Conservation (phyloP, 1,284 basidiomycete species). For the Boletus smithii region DNA sequence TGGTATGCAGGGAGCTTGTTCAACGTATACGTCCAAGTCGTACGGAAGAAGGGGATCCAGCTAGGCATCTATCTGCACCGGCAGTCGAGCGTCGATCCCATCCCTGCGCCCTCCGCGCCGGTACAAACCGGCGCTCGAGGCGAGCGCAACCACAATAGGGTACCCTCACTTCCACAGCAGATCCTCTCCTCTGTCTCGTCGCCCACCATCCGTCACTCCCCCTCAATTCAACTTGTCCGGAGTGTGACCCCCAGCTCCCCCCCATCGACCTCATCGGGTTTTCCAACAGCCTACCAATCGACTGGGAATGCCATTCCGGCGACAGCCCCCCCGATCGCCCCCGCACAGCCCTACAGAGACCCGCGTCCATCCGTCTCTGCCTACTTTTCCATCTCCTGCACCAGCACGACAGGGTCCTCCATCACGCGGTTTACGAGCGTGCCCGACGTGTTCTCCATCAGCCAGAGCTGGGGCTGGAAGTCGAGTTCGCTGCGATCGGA, state of each 20-base stretch:
- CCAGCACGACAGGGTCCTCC: constrained; percentile 76
- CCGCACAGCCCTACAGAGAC: constrained; percentile 70
- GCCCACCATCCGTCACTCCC: constrained; percentile 40
- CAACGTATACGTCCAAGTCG: constrained; percentile 87
- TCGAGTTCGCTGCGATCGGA: constrained; percentile 61
- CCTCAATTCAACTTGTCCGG: constrained; percentile 43
- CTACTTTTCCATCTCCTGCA: constrained; percentile 84
- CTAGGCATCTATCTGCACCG: constrained; percentile 90
- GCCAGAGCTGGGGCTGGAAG: constrained; percentile 83
- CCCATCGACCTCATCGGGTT: constrained; percentile 18
- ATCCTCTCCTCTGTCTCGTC: constrained; percentile 21
- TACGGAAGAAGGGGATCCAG: constrained; percentile 71
- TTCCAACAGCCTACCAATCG: constrained; percentile 27
- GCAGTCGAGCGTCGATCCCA: constrained; percentile 71
- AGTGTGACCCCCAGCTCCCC: constrained; percentile 39
- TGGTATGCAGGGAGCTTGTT: constrained; percentile 80
- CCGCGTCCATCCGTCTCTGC: constrained; percentile 64
- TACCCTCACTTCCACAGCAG: constrained; percentile 28
- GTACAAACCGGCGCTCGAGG: constrained; percentile 9
- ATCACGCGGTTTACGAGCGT: constrained; percentile 82
- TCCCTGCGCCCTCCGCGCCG: constrained; percentile 42
- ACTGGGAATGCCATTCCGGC: constrained; percentile 36
- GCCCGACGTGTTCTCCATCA: constrained; percentile 81
- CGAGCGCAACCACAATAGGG: constrained; percentile 26
- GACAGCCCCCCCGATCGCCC: constrained; percentile 42